Evolutionary conservation across 176 grass and related monocot species (phyloP).

Genomic region (Thalia dealbata): DNA sequence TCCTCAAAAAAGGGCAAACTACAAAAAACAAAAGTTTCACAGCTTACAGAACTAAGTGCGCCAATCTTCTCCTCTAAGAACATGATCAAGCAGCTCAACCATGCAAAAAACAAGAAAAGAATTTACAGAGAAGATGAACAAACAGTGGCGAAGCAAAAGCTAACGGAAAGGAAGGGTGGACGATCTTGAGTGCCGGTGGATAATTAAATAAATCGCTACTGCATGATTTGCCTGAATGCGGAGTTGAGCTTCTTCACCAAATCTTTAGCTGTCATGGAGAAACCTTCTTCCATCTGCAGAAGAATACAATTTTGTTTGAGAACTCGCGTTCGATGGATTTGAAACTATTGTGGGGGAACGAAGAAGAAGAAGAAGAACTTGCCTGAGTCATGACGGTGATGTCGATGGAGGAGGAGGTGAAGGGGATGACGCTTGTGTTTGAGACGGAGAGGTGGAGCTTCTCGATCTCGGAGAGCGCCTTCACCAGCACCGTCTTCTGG

Average conservation of each 20-base stretch:
- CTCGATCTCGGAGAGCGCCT: conserved; percentile 56
- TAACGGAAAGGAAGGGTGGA: conserved; percentile 57
- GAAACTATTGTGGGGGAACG: too few relatives aligned
- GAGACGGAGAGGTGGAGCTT: conserved; percentile 50
- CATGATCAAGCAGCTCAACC: conserved; percentile 19
- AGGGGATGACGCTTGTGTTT: conserved; percentile 83
- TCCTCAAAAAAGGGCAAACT: too few relatives aligned
- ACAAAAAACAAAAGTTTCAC: too few relatives aligned
- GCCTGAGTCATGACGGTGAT: conserved; percentile 86
- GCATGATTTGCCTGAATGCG: conserved; percentile 50
- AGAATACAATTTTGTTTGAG: neutral
- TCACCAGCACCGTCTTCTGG: conserved; percentile 57
- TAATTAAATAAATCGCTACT: conserved; percentile 19
- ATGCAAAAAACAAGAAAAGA: conserved; percentile 32
- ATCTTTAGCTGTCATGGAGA: conserved; percentile 78
- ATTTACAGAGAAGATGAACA: neutral
- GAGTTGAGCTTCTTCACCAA: conserved; percentile 82
- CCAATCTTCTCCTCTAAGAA: conserved; percentile 8
- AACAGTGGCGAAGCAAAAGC: conserved; percentile 32
- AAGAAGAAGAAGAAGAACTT: neutral
- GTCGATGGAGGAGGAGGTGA: conserved; percentile 58
- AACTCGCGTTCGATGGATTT: too few relatives aligned
- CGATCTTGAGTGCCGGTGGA: conserved; percentile 4
- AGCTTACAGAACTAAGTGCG: neutral
- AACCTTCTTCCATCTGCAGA: conserved; percentile 67